These are phyloP conservation scores for Solanum paucissectum DNA, from an alignment of 257 asterid species.

Conservation along the genomic window DNA sequence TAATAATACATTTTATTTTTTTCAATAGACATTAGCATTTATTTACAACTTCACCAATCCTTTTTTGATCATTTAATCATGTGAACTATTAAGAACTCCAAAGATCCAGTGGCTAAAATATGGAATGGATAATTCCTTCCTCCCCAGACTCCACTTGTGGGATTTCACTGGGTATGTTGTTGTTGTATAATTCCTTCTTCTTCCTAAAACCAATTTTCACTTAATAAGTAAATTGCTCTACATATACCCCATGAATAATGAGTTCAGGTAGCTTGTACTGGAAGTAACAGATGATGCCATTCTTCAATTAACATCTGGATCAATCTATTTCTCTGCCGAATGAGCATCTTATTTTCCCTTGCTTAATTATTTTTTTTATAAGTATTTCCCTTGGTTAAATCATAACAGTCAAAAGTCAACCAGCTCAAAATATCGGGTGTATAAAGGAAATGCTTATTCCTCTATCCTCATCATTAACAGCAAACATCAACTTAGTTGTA, in stretches of 20 bases:
- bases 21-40: neutral
- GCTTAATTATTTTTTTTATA: neutral
- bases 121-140: neutral
- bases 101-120: neutral
- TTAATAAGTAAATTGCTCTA: neutral
- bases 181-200: neutral
- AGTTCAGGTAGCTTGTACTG: neutral
- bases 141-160: neutral
- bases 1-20: neutral
- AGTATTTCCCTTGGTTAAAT: neutral
- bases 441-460: neutral
- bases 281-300: neutral
- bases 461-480: neutral
- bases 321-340: neutral
- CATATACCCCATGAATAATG: neutral
- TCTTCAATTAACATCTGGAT: neutral
- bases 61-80: neutral
- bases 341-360: neutral
- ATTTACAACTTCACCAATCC: neutral
- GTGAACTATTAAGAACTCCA: neutral
- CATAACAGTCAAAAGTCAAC: slow-evolving; percentile 6
- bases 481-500: neutral
- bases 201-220: neutral
- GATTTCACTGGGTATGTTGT: neutral
- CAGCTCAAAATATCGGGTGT: neutral